Evolutionary conservation across 2,329 filamentous ascomycete species (phyloP), one percentile per base, ranked within the genome.

Genomic region (Clarireedia hainanense): DNA sequence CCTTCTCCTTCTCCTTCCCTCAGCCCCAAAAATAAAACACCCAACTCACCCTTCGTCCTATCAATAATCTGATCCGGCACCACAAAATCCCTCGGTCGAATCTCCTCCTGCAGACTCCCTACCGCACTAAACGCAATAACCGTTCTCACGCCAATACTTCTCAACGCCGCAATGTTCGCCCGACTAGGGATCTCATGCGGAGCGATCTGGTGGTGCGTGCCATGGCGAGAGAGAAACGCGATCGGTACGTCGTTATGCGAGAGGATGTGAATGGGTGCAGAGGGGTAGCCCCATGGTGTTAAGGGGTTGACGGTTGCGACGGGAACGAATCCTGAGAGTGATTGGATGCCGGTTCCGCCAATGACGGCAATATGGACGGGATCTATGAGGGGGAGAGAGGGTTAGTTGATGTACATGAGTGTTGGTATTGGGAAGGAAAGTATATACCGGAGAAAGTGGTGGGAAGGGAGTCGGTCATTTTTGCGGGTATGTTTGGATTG

Each of bases 151-250:
- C 94, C 94, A 59, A 99, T 79, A 66, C 83, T 85, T 62, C 94
- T 86, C 60, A 99, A 79, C n/a, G 94, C 94, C n/a, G 94, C 92
- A 67, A 99, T 95, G 77, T 97, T 99, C 73, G 94, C 94, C 61
- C 89, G 89, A 63, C 85, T 83, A 58, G 91, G 91, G n/a, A 99
- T 88, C 74, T 99, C 94, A 69, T 96, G 91, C 0, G 94, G 94
- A 5, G 91, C 90, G 63, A 88, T 80, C 73, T 96, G 82, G 76
- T 99, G 94, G 80, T 94, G 79, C 12, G 84, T 71, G 63, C 94
- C 94, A 74, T 99, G 94, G 46, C 94, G 90, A 60, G 91, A 90
- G 64, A 99, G 83, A 78, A 99, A 99, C 55, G 94, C 94, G 61
- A 99, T 82, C 60, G 88, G 83, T 45, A 85, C 83, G 63, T 87